These are phyloP conservation scores for Actinomortierella ambigua DNA, from an alignment of 371 early-diverging fungal genomes.

Conservation along the genomic window DNA sequence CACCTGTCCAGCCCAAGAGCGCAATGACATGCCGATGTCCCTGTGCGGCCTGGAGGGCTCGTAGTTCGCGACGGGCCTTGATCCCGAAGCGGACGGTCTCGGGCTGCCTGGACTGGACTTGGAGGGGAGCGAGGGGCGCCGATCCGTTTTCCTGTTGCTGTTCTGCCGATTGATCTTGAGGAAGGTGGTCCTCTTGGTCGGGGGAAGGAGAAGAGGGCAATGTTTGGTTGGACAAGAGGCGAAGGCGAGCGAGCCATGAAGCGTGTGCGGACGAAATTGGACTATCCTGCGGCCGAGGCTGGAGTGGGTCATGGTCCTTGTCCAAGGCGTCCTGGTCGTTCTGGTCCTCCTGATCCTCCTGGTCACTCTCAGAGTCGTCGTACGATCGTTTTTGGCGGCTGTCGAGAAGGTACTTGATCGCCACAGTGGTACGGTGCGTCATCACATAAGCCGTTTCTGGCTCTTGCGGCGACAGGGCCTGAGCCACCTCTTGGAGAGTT, in stretches of 20 bases:
- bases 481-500: too few relatives aligned
- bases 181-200: neutral
- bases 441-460: too few relatives aligned
- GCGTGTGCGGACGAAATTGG: too few relatives aligned
- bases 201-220: too few relatives aligned
- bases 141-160: neutral
- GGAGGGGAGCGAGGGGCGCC: neutral
- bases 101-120: neutral
- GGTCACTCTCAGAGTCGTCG: constrained; percentile 5
- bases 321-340: too few relatives aligned
- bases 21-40: constrained; percentile 38
- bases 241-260: too few relatives aligned
- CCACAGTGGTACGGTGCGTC: constrained; percentile 4
- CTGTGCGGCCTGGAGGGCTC: constrained; percentile 31
- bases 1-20: constrained; percentile 30
- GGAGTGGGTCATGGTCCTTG: too few relatives aligned
- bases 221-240: too few relatives aligned
- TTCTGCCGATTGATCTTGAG: neutral
- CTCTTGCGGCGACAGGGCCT: too few relatives aligned
- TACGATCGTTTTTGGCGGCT: constrained; percentile 11
- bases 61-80: constrained; percentile 32
- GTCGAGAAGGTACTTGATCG: constrained; percentile 33
- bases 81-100: constrained; percentile 20
- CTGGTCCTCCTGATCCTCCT: neutral
- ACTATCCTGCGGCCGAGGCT: too few relatives aligned